phyloP scores from a whole-genome alignment of 768 basidiomycete genomes.

The Mycena kentingensis region DNA sequence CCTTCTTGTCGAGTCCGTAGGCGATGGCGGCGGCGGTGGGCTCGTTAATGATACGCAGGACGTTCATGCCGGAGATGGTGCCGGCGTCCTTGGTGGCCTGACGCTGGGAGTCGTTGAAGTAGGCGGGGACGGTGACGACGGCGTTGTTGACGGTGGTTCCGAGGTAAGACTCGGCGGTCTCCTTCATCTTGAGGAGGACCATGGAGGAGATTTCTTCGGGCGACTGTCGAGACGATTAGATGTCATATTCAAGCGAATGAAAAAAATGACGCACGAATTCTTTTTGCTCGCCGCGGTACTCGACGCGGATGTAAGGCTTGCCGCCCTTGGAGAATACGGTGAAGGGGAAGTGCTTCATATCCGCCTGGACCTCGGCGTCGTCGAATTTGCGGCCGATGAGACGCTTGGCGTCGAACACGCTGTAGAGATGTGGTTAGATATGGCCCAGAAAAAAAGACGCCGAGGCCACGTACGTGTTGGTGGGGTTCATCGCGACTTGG shows the following conservation, averaged over 20 bases:
- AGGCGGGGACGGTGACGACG: slow-evolving; percentile 95
- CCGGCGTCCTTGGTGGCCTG: slow-evolving; percentile 99
- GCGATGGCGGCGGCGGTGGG: slow-evolving; percentile 98
- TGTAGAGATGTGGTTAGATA: slow-evolving; percentile 16
- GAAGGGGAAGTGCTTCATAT: slow-evolving; percentile 92
- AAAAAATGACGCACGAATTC: slow-evolving; percentile 69
- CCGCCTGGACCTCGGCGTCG: slow-evolving; percentile 79
- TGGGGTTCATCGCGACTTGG: slow-evolving; percentile 97
- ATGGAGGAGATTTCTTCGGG: slow-evolving; percentile 99
- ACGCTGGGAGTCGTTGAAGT: slow-evolving; percentile 99
- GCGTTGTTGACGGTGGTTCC: slow-evolving; percentile 84
- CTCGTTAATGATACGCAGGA: slow-evolving; percentile 98
- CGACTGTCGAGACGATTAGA: slow-evolving; percentile 52
- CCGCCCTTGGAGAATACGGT: slow-evolving; percentile 81
- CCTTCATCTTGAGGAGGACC: slow-evolving; percentile 98
- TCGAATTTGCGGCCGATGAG: slow-evolving; percentile 57
- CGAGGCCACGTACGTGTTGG: slow-evolving; percentile 19
- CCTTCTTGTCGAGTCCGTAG: slow-evolving; percentile 97
- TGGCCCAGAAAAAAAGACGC: slow-evolving; percentile 15
- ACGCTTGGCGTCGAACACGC: slow-evolving; percentile 24
- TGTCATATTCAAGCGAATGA: slow-evolving; percentile 12
- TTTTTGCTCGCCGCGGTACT: slow-evolving; percentile 93
- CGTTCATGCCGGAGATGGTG: slow-evolving; percentile 89
- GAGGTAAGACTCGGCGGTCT: slow-evolving; percentile 95
- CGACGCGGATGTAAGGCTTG: slow-evolving; percentile 86